Conservation (phyloP, 192 early-diverging fungal species). For the Kappamyces sp. region DNA sequence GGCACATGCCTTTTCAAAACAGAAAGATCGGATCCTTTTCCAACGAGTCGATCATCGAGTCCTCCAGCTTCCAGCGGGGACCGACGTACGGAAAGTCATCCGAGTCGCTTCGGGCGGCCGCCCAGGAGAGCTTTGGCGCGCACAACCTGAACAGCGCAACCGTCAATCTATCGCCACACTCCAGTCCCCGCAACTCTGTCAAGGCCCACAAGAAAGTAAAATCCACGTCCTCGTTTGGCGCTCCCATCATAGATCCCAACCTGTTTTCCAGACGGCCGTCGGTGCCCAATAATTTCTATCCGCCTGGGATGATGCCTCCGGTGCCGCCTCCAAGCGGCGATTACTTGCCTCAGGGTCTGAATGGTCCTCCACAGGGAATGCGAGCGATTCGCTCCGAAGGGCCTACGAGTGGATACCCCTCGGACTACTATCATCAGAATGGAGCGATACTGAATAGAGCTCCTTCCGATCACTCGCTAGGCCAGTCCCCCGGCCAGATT, state of each 20-base stretch:
- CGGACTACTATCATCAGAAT: conserved; percentile 1
- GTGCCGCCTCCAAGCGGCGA: conserved; percentile 1
- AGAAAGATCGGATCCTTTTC: conserved; percentile 4
- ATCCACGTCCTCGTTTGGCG: conserved; percentile 5
- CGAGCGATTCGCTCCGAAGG: neutral
- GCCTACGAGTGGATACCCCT: neutral
- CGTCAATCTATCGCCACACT: neutral
- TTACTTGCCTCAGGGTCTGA: neutral
- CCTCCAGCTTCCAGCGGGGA: neutral
- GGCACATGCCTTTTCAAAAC: conserved; percentile 2
- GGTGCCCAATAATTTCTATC: neutral
- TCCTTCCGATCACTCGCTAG: too few species aligned
- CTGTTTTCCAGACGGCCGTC: too few species aligned
- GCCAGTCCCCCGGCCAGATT: too few species aligned
- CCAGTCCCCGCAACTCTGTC: neutral
- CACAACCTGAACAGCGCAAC: neutral
- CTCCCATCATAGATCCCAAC: neutral
- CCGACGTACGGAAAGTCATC: neutral
- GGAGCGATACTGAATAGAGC: neutral
- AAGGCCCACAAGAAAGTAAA: conserved; percentile 14
- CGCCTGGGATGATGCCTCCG: neutral
- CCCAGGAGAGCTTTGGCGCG: conserved; percentile 10
- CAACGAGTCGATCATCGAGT: conserved; percentile 9
- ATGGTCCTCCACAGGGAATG: conserved; percentile 1
- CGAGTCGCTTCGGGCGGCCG: neutral